Evolutionary conservation across 805 yeast genomes (phyloP).

Genomic region (Diddensiella transvaalensis): DNA sequence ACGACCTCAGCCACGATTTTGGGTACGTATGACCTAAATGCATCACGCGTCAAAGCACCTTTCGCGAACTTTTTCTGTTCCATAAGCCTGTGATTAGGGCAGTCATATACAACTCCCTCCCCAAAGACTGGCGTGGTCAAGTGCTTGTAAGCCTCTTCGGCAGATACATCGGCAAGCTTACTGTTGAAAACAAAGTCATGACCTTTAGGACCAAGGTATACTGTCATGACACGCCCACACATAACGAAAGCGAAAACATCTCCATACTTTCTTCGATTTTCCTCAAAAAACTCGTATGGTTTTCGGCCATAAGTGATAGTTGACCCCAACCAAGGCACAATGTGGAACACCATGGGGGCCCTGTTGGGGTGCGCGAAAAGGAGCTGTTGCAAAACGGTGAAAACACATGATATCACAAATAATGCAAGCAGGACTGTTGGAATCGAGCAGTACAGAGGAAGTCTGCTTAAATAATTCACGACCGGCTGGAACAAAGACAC

Average conservation of each 20-base stretch:
- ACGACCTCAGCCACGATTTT: constrained; percentile 73
- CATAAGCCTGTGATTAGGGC: constrained; percentile 91
- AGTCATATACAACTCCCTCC: constrained; percentile 94
- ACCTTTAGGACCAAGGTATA: constrained; percentile 94
- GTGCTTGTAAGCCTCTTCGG: constrained; percentile 94
- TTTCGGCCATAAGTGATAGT: constrained; percentile 87
- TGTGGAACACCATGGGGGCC: constrained; percentile 85
- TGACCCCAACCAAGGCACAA: constrained; percentile 95
- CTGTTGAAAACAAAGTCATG: constrained; percentile 95
- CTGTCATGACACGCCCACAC: constrained; percentile 91
- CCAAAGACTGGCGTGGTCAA: constrained; percentile 99
- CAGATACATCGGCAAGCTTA: constrained; percentile 82
- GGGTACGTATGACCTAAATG: constrained; percentile 85
- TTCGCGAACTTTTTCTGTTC: constrained; percentile 98
- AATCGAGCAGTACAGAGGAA: constrained; percentile 24
- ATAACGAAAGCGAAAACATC: constrained; percentile 88
- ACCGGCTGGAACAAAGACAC: not conserved
- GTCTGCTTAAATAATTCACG: constrained; percentile 2
- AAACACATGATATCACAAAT: constrained; percentile 21
- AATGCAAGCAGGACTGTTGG: constrained; percentile 24
- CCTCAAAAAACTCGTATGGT: constrained; percentile 85
- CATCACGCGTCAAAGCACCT: constrained; percentile 77
- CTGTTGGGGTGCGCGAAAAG: constrained; percentile 50
- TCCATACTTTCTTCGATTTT: constrained; percentile 78
- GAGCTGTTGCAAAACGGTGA: constrained; percentile 35